Conservation (phyloP, 1,284 basidiomycete species). For the Polyporus tsugae region DNA sequence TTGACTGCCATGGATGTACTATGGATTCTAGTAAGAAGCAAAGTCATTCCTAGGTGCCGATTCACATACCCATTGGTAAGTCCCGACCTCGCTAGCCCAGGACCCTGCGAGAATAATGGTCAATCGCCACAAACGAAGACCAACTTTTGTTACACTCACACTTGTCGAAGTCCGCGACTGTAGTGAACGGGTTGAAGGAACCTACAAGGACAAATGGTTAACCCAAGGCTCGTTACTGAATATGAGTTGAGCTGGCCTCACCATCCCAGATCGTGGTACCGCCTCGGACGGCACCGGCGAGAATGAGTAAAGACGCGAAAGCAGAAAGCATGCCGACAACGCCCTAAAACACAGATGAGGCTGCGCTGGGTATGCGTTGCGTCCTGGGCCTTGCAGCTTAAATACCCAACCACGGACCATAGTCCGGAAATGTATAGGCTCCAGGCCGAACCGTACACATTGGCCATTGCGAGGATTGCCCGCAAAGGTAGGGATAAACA, state of each 20-base stretch:
- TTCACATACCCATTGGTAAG: conserved; percentile 62
- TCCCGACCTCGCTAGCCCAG: conserved; percentile 62
- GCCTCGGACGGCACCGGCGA: conserved; percentile 48
- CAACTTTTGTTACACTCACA: conserved; percentile 46
- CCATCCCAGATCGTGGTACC: conserved; percentile 63
- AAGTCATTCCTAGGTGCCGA: neutral
- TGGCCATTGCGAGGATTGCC: conserved; percentile 33
- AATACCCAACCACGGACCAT: conserved; percentile 19
- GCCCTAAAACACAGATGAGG: neutral
- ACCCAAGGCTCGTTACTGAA: neutral
- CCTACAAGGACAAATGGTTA: conserved; percentile 10
- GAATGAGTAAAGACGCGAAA: conserved; percentile 32
- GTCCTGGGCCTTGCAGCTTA: conserved; percentile 13
- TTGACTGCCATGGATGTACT: conserved; percentile 69
- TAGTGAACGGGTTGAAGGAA: conserved; percentile 58
- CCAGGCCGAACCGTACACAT: neutral
- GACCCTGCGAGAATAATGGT: conserved; percentile 50
- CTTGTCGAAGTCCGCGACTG: conserved; percentile 58
- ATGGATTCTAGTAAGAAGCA: neutral
- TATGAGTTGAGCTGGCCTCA: neutral
- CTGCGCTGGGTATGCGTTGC: neutral
- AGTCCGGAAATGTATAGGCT: neutral
- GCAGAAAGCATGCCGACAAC: conserved; percentile 32
- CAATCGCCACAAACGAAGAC: conserved; percentile 7
- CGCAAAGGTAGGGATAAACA: conserved; percentile 36